Evolutionary conservation across 306 rosid species (phyloP).

Genomic region (Vachellia collinsii): DNA sequence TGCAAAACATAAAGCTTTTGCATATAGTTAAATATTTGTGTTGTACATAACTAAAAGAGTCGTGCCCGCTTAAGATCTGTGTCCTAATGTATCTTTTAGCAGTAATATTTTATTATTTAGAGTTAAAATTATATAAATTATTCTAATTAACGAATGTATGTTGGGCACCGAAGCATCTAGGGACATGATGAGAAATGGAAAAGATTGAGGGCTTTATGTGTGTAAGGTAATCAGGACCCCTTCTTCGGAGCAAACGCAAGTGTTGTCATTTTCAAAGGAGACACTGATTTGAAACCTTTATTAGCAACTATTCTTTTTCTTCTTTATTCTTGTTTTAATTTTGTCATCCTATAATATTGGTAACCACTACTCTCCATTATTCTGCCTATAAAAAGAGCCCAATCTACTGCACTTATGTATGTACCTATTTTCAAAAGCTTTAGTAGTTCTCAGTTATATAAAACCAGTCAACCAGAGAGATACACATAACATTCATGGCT

Average conservation of each 20-base stretch:
- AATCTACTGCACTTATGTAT: not conserved
- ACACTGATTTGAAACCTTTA: slow-evolving; percentile 50
- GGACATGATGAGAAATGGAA: slow-evolving; percentile 15
- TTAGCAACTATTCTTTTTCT: slow-evolving; percentile 32
- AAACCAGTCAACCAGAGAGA: not conserved
- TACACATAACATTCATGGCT: slow-evolving; percentile 14
- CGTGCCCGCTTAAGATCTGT: no score
- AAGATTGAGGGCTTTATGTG: not conserved
- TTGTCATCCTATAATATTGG: slow-evolving; percentile 9
- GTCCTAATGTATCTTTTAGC: no score
- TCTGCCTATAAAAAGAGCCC: slow-evolving; percentile 38
- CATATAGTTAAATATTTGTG: no score
- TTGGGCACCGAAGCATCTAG: not conserved
- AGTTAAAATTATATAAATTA: not conserved
- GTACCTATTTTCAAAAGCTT: slow-evolving; percentile 15
- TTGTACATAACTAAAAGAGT: no score
- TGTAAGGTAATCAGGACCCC: slow-evolving; percentile 20
- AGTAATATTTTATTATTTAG: not conserved
- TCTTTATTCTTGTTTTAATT: not conserved
- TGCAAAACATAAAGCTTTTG: no score
- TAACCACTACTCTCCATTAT: slow-evolving; percentile 19
- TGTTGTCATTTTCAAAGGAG: slow-evolving; percentile 47
- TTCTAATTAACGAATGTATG: not conserved
- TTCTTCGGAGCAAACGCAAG: slow-evolving; percentile 25
- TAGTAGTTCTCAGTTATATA: not conserved